Conservation (phyloP, 1,284 basidiomycete genomes). For the Malassezia sp. region DNA sequence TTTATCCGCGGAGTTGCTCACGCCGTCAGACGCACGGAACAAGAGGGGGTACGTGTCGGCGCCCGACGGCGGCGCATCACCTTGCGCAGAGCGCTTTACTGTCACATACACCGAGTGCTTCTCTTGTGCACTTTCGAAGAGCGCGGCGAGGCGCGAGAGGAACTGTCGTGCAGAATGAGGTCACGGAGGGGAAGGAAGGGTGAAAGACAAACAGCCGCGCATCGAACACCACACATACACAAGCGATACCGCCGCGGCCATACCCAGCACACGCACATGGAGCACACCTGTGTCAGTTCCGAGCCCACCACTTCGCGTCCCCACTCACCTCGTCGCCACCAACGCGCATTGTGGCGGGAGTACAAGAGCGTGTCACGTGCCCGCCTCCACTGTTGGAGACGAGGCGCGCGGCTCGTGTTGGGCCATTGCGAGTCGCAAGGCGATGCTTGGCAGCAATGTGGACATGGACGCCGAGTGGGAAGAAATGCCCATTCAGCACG, state of each 20-base stretch:
- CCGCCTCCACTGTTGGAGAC: not conserved
- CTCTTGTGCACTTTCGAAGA: slow-evolving; percentile 23
- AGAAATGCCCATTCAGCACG: slow-evolving; percentile 18
- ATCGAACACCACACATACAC: no score
- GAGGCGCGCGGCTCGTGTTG: no score
- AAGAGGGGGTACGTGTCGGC: slow-evolving; percentile 21
- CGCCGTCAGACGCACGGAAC: slow-evolving; percentile 35
- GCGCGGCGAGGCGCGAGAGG: slow-evolving; percentile 23
- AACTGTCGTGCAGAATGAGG: no score
- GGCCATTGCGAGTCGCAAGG: not conserved
- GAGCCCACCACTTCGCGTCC: no score
- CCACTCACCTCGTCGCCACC: slow-evolving; percentile 5
- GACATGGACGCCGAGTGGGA: slow-evolving; percentile 17
- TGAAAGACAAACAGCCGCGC: no score
- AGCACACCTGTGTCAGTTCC: no score
- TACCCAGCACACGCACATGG: no score
- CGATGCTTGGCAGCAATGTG: slow-evolving; percentile 7
- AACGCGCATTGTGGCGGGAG: slow-evolving; percentile 8
- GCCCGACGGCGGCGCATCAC: slow-evolving; percentile 10
- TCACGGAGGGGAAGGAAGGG: no score
- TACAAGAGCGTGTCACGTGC: not conserved
- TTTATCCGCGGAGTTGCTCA: slow-evolving; percentile 16
- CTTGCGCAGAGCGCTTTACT: slow-evolving; percentile 20
- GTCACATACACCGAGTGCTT: slow-evolving; percentile 38
- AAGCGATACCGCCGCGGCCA: no score